phyloP scores from a whole-genome alignment of 2,329 filamentous ascomycete species.

The Penicillium fuscoglaucum region DNA sequence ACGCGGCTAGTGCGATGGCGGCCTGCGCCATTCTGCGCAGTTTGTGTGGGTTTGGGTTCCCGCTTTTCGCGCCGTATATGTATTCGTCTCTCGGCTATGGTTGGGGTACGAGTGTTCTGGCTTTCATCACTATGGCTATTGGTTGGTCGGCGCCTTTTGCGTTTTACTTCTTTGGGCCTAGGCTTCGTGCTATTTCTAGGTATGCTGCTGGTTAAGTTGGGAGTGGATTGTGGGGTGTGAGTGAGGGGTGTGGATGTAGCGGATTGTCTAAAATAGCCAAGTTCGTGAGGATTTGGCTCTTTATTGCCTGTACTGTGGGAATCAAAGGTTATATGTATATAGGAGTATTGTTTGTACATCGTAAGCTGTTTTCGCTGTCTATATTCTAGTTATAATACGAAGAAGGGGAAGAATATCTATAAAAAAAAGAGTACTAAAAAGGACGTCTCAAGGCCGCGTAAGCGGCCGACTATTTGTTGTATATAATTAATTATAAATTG shows the following conservation, averaged over 20 bases:
- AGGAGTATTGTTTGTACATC: too few relatives aligned
- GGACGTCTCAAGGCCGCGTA: too few relatives aligned
- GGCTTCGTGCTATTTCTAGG: background rate
- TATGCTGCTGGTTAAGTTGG: background rate
- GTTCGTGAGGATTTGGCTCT: background rate
- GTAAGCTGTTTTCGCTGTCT: too few relatives aligned
- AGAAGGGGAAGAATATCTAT: too few relatives aligned
- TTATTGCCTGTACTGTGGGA: too few relatives aligned
- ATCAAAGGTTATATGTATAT: too few relatives aligned
- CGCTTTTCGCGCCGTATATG: slow-evolving; percentile 35
- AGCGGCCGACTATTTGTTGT: too few relatives aligned
- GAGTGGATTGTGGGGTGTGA: background rate
- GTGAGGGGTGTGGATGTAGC: background rate
- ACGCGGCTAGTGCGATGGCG: slow-evolving; percentile 32
- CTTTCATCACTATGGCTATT: slow-evolving; percentile 33
- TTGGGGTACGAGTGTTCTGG: slow-evolving; percentile 38
- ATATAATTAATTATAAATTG: too few relatives aligned
- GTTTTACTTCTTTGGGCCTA: slow-evolving; percentile 5
- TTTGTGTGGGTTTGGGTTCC: slow-evolving; percentile 34
- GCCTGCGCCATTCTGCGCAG: slow-evolving; percentile 28
- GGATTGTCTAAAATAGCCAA: background rate
- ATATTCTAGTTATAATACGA: too few relatives aligned
- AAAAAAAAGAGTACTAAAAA: too few relatives aligned
- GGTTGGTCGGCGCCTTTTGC: slow-evolving; percentile 43
- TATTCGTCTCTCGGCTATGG: slow-evolving; percentile 29